A percentile compares a stretch with the other conserved stretches of the same genome.
These are phyloP conservation scores for Nakazawaea ishiwadae DNA, from an alignment of 805 yeast genomes.

Conservation along the genomic window DNA sequence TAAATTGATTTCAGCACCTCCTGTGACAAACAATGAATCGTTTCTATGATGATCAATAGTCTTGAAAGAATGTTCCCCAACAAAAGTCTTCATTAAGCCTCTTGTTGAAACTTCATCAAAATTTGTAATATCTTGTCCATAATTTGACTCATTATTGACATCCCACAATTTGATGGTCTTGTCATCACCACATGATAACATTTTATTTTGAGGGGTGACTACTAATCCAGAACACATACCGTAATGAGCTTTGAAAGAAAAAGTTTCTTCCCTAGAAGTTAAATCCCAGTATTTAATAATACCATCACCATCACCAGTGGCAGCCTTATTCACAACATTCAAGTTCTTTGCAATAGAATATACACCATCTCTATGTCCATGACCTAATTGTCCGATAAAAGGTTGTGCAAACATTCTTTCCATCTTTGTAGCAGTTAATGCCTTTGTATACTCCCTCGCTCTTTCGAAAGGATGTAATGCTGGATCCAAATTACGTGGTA, in stretches of 20 bases:
- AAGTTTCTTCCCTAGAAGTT: conserved; percentile 68
- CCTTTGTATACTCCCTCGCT: conserved; percentile 94
- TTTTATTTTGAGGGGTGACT: conserved; percentile 51
- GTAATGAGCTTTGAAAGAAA: conserved; percentile 82
- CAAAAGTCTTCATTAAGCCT: conserved; percentile 72
- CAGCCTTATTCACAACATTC: conserved; percentile 63
- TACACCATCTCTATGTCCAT: conserved; percentile 94
- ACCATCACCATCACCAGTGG: conserved; percentile 96
- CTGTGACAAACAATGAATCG: conserved; percentile 78
- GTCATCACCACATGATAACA: conserved; percentile 88
- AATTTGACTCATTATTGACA: conserved; percentile 40
- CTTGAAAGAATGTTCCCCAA: conserved; percentile 80
- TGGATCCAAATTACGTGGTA: conserved; percentile 89
- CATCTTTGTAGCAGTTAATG: conserved; percentile 89
- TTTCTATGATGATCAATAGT: conserved; percentile 82
- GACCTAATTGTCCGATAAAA: conserved; percentile 89
- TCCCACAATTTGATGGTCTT: conserved; percentile 89
- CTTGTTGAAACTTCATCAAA: conserved; percentile 25
- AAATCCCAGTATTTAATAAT: conserved; percentile 91
- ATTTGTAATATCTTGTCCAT: conserved; percentile 19
- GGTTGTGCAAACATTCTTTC: conserved; percentile 98
- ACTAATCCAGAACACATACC: conserved; percentile 85
- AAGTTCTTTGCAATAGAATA: conserved; percentile 82
- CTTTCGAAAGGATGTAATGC: conserved; percentile 95
- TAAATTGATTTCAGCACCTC: conserved; percentile 84